Percentiles rank a stretch among this genome's conserved stretches.
phyloP scores from a whole-genome alignment of 2,329 filamentous ascomycete genomes.

The Epichloe baconii region DNA sequence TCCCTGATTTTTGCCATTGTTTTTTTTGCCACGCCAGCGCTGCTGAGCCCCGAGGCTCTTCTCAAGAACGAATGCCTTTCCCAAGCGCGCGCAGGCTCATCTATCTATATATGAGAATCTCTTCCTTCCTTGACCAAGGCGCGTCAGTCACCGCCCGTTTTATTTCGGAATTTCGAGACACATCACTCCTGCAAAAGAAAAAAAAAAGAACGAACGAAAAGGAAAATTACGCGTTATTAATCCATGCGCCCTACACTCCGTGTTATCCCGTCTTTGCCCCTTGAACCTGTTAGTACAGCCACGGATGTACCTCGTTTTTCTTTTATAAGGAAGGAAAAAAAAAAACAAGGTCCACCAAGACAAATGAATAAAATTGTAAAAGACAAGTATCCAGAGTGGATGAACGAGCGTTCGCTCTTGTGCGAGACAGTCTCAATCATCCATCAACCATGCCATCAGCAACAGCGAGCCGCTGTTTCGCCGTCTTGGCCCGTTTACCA shows the following conservation, averaged over 20 bases:
- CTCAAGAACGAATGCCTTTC: too few relatives aligned
- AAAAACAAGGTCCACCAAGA: background rate
- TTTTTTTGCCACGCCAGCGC: slow-evolving; percentile 6
- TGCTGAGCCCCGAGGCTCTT: background rate
- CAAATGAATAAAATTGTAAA: background rate
- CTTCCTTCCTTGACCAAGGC: background rate
- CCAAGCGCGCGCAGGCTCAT: background rate
- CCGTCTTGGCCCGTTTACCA: slow-evolving; percentile 48
- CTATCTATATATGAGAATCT: background rate
- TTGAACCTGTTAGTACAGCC: slow-evolving; percentile 4
- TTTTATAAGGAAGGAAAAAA: background rate
- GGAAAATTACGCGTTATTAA: background rate
- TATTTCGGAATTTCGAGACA: background rate
- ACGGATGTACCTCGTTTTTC: background rate
- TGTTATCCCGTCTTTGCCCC: background rate
- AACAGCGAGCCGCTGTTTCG: slow-evolving; percentile 55
- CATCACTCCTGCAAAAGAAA: background rate
- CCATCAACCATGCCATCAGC: slow-evolving; percentile 41
- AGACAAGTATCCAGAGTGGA: background rate
- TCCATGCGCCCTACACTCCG: slow-evolving; percentile 3
- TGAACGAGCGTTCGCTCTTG: background rate
- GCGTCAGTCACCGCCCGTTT: background rate
- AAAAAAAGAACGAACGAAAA: background rate
- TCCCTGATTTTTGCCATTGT: slow-evolving; percentile 7
- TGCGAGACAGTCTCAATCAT: slow-evolving; percentile 4